These are phyloP conservation scores for Dictyophora rubrovolvata DNA, from an alignment of 768 basidiomycete species.

Conservation along the genomic window DNA sequence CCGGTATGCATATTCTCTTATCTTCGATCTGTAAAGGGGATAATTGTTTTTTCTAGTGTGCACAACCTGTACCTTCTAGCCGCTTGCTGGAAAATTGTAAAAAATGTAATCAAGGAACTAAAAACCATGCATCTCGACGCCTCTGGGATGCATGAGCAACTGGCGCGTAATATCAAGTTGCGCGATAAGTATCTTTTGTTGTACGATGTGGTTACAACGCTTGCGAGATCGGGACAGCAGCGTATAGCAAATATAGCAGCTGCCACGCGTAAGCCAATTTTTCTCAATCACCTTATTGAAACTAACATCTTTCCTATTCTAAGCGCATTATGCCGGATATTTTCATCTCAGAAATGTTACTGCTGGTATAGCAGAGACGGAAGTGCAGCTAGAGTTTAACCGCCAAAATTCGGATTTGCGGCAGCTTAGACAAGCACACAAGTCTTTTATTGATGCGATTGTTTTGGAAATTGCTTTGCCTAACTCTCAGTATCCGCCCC, in stretches of 20 bases:
- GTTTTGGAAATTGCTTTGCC: slow-evolving; percentile 78
- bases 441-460: slow-evolving; percentile 76
- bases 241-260: slow-evolving; percentile 62
- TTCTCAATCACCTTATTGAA: slow-evolving; percentile 6
- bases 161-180: slow-evolving; percentile 41
- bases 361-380: slow-evolving; percentile 34
- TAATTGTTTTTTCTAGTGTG: slow-evolving; percentile 34
- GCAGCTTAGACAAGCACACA: slow-evolving; percentile 35
- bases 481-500: slow-evolving; percentile 52
- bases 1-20: slow-evolving; percentile 30
- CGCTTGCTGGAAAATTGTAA: slow-evolving; percentile 73
- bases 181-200: slow-evolving; percentile 52
- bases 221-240: slow-evolving; percentile 53
- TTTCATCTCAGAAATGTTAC: slow-evolving; percentile 37
- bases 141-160: slow-evolving; percentile 36
- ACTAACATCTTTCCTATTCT: background rate
- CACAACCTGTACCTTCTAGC: slow-evolving; percentile 78
- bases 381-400: slow-evolving; percentile 54
- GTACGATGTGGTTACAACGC: slow-evolving; percentile 48
- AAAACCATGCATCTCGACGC: slow-evolving; percentile 47
- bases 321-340: slow-evolving; percentile 55
- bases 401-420: slow-evolving; percentile 36
- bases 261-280: slow-evolving; percentile 46
- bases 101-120: slow-evolving; percentile 45
- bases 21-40: background rate